Conservation (phyloP, 192 early-diverging fungal genomes). For the Backusella parvicylindrica region DNA sequence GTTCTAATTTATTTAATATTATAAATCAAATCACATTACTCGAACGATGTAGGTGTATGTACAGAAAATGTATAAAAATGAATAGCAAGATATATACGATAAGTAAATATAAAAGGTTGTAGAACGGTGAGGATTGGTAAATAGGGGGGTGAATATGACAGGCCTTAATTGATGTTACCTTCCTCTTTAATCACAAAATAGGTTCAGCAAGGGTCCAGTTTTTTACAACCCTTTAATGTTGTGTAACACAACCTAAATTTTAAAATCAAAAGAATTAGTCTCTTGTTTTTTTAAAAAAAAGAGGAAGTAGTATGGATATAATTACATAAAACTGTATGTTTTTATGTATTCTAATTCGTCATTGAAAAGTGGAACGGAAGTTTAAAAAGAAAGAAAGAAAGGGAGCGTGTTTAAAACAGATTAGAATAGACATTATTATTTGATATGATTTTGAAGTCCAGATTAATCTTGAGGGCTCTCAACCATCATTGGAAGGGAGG, state of each 20-base stretch:
- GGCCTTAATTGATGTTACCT: neutral
- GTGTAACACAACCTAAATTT: neutral
- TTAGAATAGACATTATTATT: neutral
- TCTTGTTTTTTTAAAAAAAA: neutral
- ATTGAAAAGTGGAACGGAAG: neutral
- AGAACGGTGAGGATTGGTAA: neutral
- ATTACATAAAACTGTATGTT: neutral
- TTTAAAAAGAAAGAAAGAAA: neutral
- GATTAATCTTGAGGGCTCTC: neutral
- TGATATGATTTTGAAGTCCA: neutral
- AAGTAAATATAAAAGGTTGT: neutral
- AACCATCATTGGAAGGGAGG: neutral
- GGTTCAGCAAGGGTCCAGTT: neutral
- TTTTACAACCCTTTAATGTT: neutral
- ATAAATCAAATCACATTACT: neutral
- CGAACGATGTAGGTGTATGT: neutral
- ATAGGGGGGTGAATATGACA: neutral
- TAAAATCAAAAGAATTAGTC: neutral
- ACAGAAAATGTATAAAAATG: neutral
- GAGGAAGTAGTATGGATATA: neutral
- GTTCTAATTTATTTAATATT: neutral
- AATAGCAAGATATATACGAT: neutral
- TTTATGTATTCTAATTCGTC: neutral
- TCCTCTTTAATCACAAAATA: slow-evolving; percentile 3
- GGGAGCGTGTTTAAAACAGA: neutral